A percentile compares a stretch with the other conserved stretches of the same genome.
These are phyloP conservation scores for Tetracentron sinense DNA, from an alignment of 164 flowering plant species.

Conservation along the genomic window DNA sequence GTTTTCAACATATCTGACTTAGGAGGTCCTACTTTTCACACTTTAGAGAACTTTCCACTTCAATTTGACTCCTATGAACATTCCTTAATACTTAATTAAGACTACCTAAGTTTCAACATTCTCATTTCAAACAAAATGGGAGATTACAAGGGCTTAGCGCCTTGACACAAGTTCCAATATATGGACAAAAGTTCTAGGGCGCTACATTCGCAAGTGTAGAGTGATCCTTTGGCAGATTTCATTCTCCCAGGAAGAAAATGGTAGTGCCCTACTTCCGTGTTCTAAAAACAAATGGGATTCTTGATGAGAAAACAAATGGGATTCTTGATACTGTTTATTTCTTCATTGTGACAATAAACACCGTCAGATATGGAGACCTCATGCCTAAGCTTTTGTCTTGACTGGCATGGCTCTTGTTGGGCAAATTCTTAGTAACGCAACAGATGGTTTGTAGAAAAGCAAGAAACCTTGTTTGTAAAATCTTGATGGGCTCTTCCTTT, in stretches of 20 bases:
- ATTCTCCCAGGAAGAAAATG: constrained; percentile 10
- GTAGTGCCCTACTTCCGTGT: constrained; percentile 16
- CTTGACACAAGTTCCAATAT: too few species aligned
- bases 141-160: too few species aligned
- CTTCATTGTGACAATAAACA: constrained; percentile 86
- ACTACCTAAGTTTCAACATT: too few species aligned
- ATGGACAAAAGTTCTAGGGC: too few species aligned
- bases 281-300: constrained; percentile 21
- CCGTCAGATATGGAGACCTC: constrained; percentile 89
- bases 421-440: constrained; percentile 58
- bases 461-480: constrained; percentile 49
- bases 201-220: constrained; percentile 41
- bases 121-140: too few species aligned
- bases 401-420: constrained; percentile 72
- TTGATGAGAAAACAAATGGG: constrained; percentile 61
- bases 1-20: too few species aligned
- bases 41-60: too few species aligned
- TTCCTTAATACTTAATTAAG: too few species aligned
- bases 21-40: too few species aligned
- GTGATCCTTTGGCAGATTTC: constrained; percentile 41
- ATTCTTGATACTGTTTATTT: constrained; percentile 76
- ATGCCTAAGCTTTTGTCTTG: constrained; percentile 76
- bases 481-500: too few species aligned
- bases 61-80: too few species aligned
- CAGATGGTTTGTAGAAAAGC: constrained; percentile 76